A percentile compares a stretch with the other conserved stretches of the same genome.
Evolutionary conservation across 371 early-diverging fungal genomes (phyloP).

Genomic region (Nematocida sp.): DNA sequence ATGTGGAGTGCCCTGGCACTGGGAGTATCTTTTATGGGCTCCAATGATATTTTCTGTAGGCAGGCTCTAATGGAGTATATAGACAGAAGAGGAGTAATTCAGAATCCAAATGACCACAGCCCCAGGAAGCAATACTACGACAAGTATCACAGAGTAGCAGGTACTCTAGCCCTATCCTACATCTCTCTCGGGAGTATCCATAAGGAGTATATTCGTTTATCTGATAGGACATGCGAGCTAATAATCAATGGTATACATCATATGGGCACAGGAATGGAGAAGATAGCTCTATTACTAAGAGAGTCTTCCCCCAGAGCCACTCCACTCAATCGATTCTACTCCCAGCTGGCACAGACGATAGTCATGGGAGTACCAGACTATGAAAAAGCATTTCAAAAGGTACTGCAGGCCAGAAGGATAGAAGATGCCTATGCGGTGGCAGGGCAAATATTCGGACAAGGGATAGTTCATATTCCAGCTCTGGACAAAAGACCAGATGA

Average conservation of each 20-base stretch:
- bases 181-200: background rate
- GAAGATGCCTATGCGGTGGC: conserved; percentile 36
- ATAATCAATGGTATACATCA: conserved; percentile 39
- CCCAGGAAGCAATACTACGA: conserved; percentile 30
- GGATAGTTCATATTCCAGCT: conserved; percentile 18
- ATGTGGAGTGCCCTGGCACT: conserved; percentile 48
- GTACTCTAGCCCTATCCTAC: conserved; percentile 27
- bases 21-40: conserved; percentile 33
- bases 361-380: conserved; percentile 8
- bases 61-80: conserved; percentile 44
- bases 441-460: conserved; percentile 29
- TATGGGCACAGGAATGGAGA: conserved; percentile 26
- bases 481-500: background rate
- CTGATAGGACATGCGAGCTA: conserved; percentile 45
- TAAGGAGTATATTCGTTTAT: conserved; percentile 34
- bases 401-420: background rate
- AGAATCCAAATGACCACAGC: background rate
- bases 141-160: conserved; percentile 35
- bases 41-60: conserved; percentile 32
- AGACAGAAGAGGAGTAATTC: conserved; percentile 22
- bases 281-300: conserved; percentile 12
- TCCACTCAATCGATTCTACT: conserved; percentile 38
- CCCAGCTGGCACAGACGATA: conserved; percentile 16
- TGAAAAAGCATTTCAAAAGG: background rate
- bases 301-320: conserved; percentile 12